These are phyloP conservation scores for Leccinum disarticulatum DNA, from an alignment of 768 basidiomycete species.

Conservation along the genomic window DNA sequence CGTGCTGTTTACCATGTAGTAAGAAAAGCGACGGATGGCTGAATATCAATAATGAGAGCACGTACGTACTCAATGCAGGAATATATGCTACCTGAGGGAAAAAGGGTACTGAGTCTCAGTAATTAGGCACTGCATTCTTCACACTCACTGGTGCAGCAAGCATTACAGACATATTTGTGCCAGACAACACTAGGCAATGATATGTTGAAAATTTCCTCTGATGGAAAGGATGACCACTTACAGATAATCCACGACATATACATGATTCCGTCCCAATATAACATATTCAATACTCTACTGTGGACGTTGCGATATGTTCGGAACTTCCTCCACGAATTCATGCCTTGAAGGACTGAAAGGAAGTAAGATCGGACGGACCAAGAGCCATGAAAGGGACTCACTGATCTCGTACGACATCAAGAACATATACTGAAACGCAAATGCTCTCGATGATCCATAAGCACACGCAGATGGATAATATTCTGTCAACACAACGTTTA, in stretches of 20 bases:
- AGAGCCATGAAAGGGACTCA: slow-evolving; percentile 5
- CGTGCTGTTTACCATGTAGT: too few relatives aligned
- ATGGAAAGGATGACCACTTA: not conserved
- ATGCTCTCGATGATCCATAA: slow-evolving; percentile 20
- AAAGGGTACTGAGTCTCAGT: not conserved
- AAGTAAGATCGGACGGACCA: not conserved
- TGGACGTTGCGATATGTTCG: slow-evolving; percentile 17
- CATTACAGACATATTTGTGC: slow-evolving; percentile 15
- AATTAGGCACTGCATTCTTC: not conserved
- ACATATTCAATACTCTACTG: slow-evolving; percentile 18
- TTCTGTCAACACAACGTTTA: slow-evolving; percentile 8
- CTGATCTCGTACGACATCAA: slow-evolving; percentile 24
- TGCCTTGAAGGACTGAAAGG: slow-evolving; percentile 24
- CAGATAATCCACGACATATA: slow-evolving; percentile 28
- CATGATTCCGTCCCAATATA: slow-evolving; percentile 30
- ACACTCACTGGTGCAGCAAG: slow-evolving; percentile 21
- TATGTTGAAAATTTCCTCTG: not conserved
- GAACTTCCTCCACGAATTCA: slow-evolving; percentile 27
- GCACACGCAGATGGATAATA: slow-evolving; percentile 20
- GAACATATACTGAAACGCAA: slow-evolving; percentile 14
- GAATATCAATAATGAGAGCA: not conserved
- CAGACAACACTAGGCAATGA: slow-evolving; percentile 12
- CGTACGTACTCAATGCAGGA: slow-evolving; percentile 24
- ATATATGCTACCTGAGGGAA: slow-evolving; percentile 13
- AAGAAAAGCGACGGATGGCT: too few relatives aligned